A percentile compares a stretch with the other conserved stretches of the same genome.
Conservation (phyloP, 805 yeast genomes). For the Hanseniaspora guilliermondii region DNA sequence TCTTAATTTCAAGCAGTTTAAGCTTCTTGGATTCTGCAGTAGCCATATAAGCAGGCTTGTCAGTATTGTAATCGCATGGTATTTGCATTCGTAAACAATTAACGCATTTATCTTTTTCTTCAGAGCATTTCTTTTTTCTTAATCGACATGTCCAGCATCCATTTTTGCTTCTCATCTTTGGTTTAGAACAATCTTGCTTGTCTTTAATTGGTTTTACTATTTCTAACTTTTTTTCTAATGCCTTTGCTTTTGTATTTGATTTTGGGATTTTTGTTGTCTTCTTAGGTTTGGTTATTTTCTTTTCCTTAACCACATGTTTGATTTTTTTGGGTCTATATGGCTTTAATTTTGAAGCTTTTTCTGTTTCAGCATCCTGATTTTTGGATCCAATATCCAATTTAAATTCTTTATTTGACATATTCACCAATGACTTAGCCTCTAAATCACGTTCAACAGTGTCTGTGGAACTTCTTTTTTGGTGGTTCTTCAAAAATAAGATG, state of each 20-base stretch:
- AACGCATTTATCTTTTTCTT: conserved; percentile 46
- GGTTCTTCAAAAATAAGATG: neutral
- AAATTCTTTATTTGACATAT: neutral
- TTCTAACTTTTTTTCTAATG: neutral
- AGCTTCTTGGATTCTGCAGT: conserved; percentile 31
- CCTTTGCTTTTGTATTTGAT: neutral
- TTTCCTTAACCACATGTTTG: too few relatives aligned
- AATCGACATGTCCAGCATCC: conserved; percentile 76
- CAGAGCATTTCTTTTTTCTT: conserved; percentile 62
- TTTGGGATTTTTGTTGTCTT: too few relatives aligned
- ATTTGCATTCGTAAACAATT: conserved; percentile 48
- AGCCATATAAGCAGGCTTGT: conserved; percentile 45
- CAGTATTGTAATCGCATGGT: conserved; percentile 41
- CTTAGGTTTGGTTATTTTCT: too few relatives aligned
- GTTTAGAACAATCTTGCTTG: neutral
- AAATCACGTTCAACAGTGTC: neutral
- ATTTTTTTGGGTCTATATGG: too few relatives aligned
- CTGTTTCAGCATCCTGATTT: too few relatives aligned
- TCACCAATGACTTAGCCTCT: neutral
- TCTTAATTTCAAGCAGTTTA: conserved; percentile 41
- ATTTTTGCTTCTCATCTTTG: conserved; percentile 34
- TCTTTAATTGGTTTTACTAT: neutral
- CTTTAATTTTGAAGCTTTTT: too few relatives aligned
- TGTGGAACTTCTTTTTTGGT: neutral
- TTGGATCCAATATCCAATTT: neutral